Base-by-base conservation (phyloP, 805 yeast genomes). In the Kuraishia floccosa region DNA sequence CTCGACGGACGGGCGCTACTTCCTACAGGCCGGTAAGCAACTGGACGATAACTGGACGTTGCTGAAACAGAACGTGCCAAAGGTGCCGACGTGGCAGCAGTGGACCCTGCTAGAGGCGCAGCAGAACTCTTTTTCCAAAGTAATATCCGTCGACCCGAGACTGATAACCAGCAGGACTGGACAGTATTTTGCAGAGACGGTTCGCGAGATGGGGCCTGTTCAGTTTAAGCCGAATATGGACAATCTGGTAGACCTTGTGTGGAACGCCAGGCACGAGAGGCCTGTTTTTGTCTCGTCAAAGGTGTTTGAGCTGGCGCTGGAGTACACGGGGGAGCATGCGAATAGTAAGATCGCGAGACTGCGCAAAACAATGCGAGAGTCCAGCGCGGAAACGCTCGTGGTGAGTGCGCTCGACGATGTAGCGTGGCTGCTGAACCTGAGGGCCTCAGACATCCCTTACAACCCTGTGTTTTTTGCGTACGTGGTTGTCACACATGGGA, bases 1-100 rank as follows among this genome's bases (percentile, higher is more conserved):
- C 30, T 75, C 94, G 6, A 91, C 98, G 0, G 98, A 91, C 54
- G 97, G 97, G 2, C 66, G 98, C 40, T 91, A 91, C 58, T 91
- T 85, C 52, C 61, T 83, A 36, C 98, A 91, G 56, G 97, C 97
- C 1, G 72, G 68, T 15, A 72, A 77, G 35, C 91, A 91, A 56
- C 60, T 91, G 33, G 93, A 84, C 49, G 46, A 54, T 24, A 74
- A 75, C 46, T 91, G 97, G 97, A 54, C 57, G 2, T 56, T 91
- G 28, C 63, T 91, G 36, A 86, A 80, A 47, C 93, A 79, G 50
- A 94, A 94, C 4, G 58, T 65, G 22, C 64, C 68, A n/a, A 81
- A 76, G 20, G 68, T 68, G 24, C 72, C 77, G 10, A 62, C 79
- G 5, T 89, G 97, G 97, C 73, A 73, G 38, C 75, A 76, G 32